Percentiles rank a stretch among this genome's conserved stretches.
Evolutionary conservation across 108 stramenopile species (phyloP).

Genomic region (Phaeodactylum tricornutum): DNA sequence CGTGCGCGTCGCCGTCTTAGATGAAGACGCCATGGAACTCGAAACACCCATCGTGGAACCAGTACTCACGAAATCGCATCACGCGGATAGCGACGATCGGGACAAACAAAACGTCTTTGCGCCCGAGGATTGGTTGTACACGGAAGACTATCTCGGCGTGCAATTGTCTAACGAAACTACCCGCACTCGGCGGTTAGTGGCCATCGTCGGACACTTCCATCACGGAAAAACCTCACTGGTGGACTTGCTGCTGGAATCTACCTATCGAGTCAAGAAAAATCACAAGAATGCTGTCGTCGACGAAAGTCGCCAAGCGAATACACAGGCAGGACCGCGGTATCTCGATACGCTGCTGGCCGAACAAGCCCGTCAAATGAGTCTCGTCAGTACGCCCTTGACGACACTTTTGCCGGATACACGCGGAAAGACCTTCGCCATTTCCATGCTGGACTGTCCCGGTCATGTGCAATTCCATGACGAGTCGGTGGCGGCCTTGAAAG

Average conservation of each 20-base stretch:
- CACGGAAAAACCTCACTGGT: slow-evolving; percentile 89
- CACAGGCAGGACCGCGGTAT: slow-evolving; percentile 41
- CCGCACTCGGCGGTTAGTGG: slow-evolving; percentile 65
- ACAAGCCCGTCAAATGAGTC: slow-evolving; percentile 87
- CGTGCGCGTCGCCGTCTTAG: slow-evolving; percentile 91
- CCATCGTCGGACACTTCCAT: slow-evolving; percentile 92
- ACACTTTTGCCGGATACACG: slow-evolving; percentile 71
- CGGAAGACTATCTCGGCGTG: slow-evolving; percentile 45
- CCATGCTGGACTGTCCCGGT: slow-evolving; percentile 92
- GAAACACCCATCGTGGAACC: slow-evolving; percentile 96
- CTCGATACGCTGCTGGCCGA: slow-evolving; percentile 87
- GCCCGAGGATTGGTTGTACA: slow-evolving; percentile 21
- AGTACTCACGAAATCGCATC: slow-evolving; percentile 47
- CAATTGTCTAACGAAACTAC: slow-evolving; percentile 66
- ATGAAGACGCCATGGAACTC: slow-evolving; percentile 98
- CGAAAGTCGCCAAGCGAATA: slow-evolving; percentile 18
- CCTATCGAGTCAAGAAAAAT: slow-evolving; percentile 25
- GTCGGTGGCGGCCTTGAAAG: slow-evolving; percentile 74
- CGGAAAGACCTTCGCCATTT: slow-evolving; percentile 85
- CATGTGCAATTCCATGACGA: slow-evolving; percentile 95
- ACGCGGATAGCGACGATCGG: neutral
- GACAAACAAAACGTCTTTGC: neutral
- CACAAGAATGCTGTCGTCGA: slow-evolving; percentile 24
- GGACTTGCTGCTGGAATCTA: slow-evolving; percentile 77
- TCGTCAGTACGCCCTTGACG: slow-evolving; percentile 86